Conservation (phyloP, 2,329 filamentous ascomycete species). For the Hypoxylon sp. region DNA sequence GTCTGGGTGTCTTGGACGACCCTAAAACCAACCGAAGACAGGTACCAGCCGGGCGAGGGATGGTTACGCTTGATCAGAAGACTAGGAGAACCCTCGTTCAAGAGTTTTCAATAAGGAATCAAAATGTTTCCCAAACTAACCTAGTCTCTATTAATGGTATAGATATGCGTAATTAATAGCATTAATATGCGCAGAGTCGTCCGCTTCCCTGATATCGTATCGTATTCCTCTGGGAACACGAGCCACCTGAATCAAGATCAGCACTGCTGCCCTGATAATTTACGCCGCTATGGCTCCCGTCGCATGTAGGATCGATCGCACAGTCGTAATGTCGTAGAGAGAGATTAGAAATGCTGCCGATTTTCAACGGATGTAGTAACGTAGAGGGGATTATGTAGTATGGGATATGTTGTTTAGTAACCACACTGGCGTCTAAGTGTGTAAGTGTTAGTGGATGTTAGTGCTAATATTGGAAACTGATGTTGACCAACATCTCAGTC, state of each 20-base stretch:
- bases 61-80: constrained; percentile 41
- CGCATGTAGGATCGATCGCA: constrained; percentile 37
- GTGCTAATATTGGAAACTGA: constrained; percentile 43
- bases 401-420: constrained; percentile 1
- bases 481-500: constrained; percentile 14
- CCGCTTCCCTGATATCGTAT: constrained; percentile 31
- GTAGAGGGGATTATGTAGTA: constrained; percentile 19
- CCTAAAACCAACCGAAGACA: constrained; percentile 23
- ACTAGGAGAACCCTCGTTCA: constrained; percentile 31
- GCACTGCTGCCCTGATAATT: constrained; percentile 36
- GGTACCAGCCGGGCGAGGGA: constrained; percentile 33
- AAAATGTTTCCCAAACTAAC: constrained; percentile 22
- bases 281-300: constrained; percentile 30
- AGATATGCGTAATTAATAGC: neutral
- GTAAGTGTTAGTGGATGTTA: constrained; percentile 29
- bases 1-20: constrained; percentile 6
- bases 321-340: constrained; percentile 35
- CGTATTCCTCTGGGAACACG: constrained; percentile 33
- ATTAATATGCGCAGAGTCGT: constrained; percentile 19
- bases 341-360: constrained; percentile 31
- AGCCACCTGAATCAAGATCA: constrained; percentile 40
- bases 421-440: constrained; percentile 7
- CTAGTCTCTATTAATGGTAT: constrained; percentile 23
- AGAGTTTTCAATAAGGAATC: constrained; percentile 19
- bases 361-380: constrained; percentile 28